Percentiles rank a stretch among this genome's conserved stretches.
phyloP scores from a whole-genome alignment of 1,139 yeast species.

The Kodamaea plutei region DNA sequence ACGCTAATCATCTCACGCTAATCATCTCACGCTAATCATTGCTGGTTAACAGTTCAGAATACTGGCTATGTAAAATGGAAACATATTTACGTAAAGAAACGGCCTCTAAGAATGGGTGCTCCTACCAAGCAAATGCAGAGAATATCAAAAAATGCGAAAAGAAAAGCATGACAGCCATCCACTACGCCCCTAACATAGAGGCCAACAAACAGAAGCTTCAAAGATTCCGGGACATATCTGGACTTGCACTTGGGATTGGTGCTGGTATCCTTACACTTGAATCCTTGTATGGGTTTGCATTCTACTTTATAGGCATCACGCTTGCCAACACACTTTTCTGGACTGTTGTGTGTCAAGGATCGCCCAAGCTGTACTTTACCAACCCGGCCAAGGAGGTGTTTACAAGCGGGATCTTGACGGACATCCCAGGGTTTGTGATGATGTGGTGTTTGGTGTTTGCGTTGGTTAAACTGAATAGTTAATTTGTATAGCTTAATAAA shows the following conservation, averaged over 20 bases:
- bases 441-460: constrained; percentile 85
- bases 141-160: neutral
- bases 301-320: constrained; percentile 51
- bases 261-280: constrained; percentile 73
- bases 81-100: no score
- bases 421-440: constrained; percentile 69
- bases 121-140: neutral
- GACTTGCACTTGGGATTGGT: constrained; percentile 63
- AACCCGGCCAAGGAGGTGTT: constrained; percentile 56
- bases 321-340: constrained; percentile 42
- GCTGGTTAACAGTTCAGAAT: no score
- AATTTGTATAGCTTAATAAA: constrained; percentile 1
- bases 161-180: constrained; percentile 8
- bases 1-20: no score
- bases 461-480: constrained; percentile 30
- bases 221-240: constrained; percentile 59
- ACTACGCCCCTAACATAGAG: constrained; percentile 21
- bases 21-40: no score
- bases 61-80: no score
- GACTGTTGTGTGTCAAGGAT: constrained; percentile 36
- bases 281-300: constrained; percentile 56
- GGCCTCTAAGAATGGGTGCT: no score
- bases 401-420: constrained; percentile 51
- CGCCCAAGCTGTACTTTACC: constrained; percentile 46
- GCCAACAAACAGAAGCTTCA: constrained; percentile 41